Evolutionary conservation across 495 filamentous ascomycete genomes (phyloP), one percentile per base, ranked within the genome.

Genomic region (Daldinia grandis): DNA sequence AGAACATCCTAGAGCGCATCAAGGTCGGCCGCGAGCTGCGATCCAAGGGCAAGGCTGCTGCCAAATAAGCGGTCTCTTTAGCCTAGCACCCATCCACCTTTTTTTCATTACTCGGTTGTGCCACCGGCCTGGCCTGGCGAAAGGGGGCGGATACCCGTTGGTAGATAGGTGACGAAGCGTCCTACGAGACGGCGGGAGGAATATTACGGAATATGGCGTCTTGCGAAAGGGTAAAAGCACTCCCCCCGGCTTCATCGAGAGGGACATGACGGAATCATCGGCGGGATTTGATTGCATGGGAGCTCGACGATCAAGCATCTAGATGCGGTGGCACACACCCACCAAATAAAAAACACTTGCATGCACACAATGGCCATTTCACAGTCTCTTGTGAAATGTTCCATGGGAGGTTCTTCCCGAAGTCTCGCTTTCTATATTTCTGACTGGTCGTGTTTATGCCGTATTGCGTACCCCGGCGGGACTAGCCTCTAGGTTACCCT

Each of bases 1-100:
- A 98, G 87, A 85, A 85, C 80, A 95, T 98, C 79, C 86, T 98
- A 61, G 93, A 93, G 85, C 89, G 95, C 82, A 91, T 89, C 79
- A 87, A 85, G 78, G 83, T 88, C 74, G 92, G 93, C 75, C 88
- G 92, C 74, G 91, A 94, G 85, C 86, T 86, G 76, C 84, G 81
- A 59, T 76, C 78, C 57, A 88, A 88, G 83, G 78, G 77, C 75
- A 85, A 85, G 83, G 81, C 78, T 73, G 75, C 75, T 35, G 64
- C 69, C 73, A 77, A 77, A 74, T 77, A 77, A 75, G 56, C 56
- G 17, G 47, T 6, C 12, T 33, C 27, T 8, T 0, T 15, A n/a
- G 33, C 17, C 47, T 17, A 33, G 57, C 24, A 35, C 21, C 21
- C 66, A 51, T 17, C 37, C 61, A 57, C 51, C 55, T 62, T 65